A percentile compares a stretch with the other conserved stretches of the same genome.
phyloP scores from a whole-genome alignment of 2,329 filamentous ascomycete species.

The Arachnomyces sp. region DNA sequence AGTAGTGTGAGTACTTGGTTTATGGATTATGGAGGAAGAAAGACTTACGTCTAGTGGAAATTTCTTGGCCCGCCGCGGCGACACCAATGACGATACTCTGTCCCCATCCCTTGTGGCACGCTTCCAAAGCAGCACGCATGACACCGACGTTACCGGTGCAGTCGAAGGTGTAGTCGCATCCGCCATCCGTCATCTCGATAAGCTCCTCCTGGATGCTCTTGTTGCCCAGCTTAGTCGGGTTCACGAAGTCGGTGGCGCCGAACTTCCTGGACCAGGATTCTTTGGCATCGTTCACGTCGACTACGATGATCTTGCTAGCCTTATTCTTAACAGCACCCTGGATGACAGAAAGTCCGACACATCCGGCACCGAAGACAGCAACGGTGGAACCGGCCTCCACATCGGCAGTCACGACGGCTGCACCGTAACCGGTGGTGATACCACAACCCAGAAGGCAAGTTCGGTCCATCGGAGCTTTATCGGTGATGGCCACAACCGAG shows the following conservation, averaged over 20 bases:
- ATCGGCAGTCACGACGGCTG: conserved; percentile 84
- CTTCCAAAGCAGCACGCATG: conserved; percentile 91
- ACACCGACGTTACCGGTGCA: conserved; percentile 96
- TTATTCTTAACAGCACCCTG: conserved; percentile 85
- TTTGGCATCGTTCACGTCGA: conserved; percentile 80
- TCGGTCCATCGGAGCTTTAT: conserved; percentile 87
- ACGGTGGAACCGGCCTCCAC: conserved; percentile 85
- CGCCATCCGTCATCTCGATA: conserved; percentile 95
- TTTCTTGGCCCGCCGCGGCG: conserved; percentile 92
- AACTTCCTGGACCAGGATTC: conserved; percentile 92
- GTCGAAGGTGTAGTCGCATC: conserved; percentile 98
- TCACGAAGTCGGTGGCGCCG: conserved; percentile 93
- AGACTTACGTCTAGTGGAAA: conserved; percentile 78
- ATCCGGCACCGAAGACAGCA: conserved; percentile 90
- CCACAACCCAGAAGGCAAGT: conserved; percentile 95
- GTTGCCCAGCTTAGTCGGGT: conserved; percentile 69
- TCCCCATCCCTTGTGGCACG: conserved; percentile 99
- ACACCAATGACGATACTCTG: conserved; percentile 97
- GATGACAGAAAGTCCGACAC: conserved; percentile 89
- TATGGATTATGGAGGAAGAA: not conserved
- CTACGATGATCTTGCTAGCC: conserved; percentile 56
- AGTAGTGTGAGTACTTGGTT: conserved; percentile 7
- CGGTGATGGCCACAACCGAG: conserved; percentile 88
- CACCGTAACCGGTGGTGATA: conserved; percentile 97
- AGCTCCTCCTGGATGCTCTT: conserved; percentile 87